Percentiles rank a stretch among this genome's conserved stretches.
phyloP scores from a whole-genome alignment of 495 filamentous ascomycete genomes.

The Penicillium ochrochloron region DNA sequence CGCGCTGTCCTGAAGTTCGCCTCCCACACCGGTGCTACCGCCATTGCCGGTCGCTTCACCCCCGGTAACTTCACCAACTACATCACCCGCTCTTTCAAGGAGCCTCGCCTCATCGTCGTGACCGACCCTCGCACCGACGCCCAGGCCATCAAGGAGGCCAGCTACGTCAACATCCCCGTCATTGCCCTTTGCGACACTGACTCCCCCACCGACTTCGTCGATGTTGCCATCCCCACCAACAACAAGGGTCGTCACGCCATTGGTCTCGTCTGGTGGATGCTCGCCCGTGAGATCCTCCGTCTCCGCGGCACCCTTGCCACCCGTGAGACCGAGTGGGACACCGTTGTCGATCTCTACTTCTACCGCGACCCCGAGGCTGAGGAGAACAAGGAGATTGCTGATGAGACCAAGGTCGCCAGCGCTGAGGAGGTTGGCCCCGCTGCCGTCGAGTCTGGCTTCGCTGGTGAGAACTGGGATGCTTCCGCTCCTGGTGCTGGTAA shows the following conservation, averaged over 20 bases:
- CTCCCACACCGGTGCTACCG: slow-evolving; percentile 92
- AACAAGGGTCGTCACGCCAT: slow-evolving; percentile 99
- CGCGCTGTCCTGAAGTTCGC: slow-evolving; percentile 99
- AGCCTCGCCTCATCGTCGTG: slow-evolving; percentile 98
- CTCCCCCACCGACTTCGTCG: slow-evolving; percentile 99
- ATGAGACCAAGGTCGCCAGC: slow-evolving; percentile 68
- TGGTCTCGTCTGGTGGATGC: slow-evolving; percentile 98
- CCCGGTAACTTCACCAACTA: slow-evolving; percentile 99
- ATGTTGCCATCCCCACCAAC: slow-evolving; percentile 99
- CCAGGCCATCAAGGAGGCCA: slow-evolving; percentile 99
- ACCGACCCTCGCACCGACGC: slow-evolving; percentile 99
- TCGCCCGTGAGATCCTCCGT: slow-evolving; percentile 98
- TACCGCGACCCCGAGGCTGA: slow-evolving; percentile 99
- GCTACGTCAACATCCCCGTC: slow-evolving; percentile 99
- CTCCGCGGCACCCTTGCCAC: slow-evolving; percentile 92
- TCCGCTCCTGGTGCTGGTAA: slow-evolving; percentile 64
- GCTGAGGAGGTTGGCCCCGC: slow-evolving; percentile 83
- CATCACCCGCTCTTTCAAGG: slow-evolving; percentile 99
- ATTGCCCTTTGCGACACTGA: slow-evolving; percentile 99
- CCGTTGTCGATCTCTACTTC: slow-evolving; percentile 99
- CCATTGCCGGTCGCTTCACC: slow-evolving; percentile 99
- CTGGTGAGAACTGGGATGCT: slow-evolving; percentile 58
- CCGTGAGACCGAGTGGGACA: slow-evolving; percentile 95
- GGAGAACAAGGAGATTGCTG: slow-evolving; percentile 88
- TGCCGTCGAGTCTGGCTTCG: slow-evolving; percentile 82